These are phyloP conservation scores for Ogataea philodendri DNA, from an alignment of 805 yeast genomes.

Conservation along the genomic window DNA sequence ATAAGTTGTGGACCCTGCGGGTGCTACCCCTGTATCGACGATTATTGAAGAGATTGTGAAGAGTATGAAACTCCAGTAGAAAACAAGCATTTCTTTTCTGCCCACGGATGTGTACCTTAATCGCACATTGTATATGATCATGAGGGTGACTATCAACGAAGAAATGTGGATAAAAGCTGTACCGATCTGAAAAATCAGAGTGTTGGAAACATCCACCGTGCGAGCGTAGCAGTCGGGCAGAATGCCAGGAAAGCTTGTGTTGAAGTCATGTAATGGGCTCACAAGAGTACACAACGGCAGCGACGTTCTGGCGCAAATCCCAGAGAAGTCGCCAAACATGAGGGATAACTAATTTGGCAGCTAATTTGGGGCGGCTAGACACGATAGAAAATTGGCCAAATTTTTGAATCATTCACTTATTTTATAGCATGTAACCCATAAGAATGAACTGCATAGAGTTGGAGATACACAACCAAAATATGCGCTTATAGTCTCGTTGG, in stretches of 20 bases:
- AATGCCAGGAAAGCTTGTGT: conserved; percentile 53
- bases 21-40: conserved; percentile 90
- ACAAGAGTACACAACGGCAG: conserved; percentile 80
- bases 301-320: conserved; percentile 64
- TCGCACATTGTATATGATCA: conserved; percentile 75
- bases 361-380: conserved; percentile 8
- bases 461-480: too few species aligned
- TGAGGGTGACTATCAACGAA: conserved; percentile 58
- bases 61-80: conserved; percentile 58
- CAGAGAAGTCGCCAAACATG: conserved; percentile 61
- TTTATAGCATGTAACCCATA: too few species aligned
- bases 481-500: too few species aligned
- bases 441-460: too few species aligned
- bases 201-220: conserved; percentile 83
- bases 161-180: conserved; percentile 83
- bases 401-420: too few species aligned
- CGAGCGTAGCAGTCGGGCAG: conserved; percentile 81
- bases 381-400: too few species aligned
- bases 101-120: conserved; percentile 94
- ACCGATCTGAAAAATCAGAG: conserved; percentile 86
- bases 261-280: conserved; percentile 41
- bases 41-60: conserved; percentile 65
- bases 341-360: conserved; percentile 2
- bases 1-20: conserved; percentile 74
- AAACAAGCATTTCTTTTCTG: conserved; percentile 76